These are phyloP conservation scores for Wickerhamomyces queroliae DNA, from an alignment of 805 yeast species.

Conservation along the genomic window DNA sequence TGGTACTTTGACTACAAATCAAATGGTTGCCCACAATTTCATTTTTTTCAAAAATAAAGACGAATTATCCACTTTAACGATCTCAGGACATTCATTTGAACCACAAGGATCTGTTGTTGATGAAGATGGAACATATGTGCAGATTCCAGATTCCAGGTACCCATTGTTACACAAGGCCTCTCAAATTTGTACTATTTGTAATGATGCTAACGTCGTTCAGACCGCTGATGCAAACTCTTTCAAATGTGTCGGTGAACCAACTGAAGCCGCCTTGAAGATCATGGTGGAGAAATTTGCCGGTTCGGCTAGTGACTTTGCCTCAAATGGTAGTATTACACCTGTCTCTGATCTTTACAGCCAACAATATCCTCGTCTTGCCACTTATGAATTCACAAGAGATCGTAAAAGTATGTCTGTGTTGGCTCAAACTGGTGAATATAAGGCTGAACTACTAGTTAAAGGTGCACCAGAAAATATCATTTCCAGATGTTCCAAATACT, in stretches of 20 bases:
- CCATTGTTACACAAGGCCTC: constrained; percentile 28
- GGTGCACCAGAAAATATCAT: constrained; percentile 53
- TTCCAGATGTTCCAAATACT: constrained; percentile 33
- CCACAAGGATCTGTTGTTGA: constrained; percentile 22
- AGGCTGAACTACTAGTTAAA: constrained; percentile 34
- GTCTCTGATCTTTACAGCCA: constrained; percentile 18
- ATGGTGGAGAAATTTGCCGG: constrained; percentile 25
- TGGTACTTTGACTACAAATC: constrained; percentile 46
- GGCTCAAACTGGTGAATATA: constrained; percentile 22
- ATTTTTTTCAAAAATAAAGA: constrained; percentile 23
- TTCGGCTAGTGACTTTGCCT: constrained; percentile 15
- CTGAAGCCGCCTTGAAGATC: constrained; percentile 49
- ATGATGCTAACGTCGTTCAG: constrained; percentile 27
- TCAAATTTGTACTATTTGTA: constrained; percentile 30
- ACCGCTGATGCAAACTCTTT: constrained; percentile 26
- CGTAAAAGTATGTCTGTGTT: constrained; percentile 50
- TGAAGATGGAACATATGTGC: constrained; percentile 21
- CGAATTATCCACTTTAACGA: constrained; percentile 26
- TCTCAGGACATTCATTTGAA: constrained; percentile 31
- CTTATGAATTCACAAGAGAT: constrained; percentile 42
- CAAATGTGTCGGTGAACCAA: constrained; percentile 44
- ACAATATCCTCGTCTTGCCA: constrained; percentile 26
- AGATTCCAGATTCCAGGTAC: constrained; percentile 25
- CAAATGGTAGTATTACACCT: constrained; percentile 28
- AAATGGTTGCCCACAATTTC: constrained; percentile 37